Percentiles rank a stretch among this genome's conserved stretches.
Conservation (phyloP, 805 yeast species). For the Myxozyma neotropica region DNA sequence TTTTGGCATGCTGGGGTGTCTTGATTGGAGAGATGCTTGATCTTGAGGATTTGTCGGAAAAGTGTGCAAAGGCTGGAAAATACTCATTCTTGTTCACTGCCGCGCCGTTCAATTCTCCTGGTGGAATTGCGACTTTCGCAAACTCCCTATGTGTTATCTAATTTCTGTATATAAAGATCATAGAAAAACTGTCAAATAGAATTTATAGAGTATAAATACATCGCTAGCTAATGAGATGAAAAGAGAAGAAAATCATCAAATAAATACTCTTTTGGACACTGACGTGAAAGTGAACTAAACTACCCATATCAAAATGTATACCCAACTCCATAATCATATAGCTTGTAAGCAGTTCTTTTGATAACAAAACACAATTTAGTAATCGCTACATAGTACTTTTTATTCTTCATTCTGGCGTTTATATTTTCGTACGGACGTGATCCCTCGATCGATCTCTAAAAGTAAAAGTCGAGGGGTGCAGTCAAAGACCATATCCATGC, state of each 20-base stretch:
- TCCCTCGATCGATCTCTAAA: too few species aligned
- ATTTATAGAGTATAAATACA: too few species aligned
- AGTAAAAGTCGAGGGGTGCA: background rate
- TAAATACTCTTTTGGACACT: too few species aligned
- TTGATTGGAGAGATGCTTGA: slow-evolving; percentile 45
- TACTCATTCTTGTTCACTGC: slow-evolving; percentile 42
- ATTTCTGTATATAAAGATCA: background rate
- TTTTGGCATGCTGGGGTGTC: slow-evolving; percentile 44
- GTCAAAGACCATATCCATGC: slow-evolving; percentile 28
- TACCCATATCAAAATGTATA: too few species aligned
- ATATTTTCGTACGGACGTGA: too few species aligned
- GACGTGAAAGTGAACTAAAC: too few species aligned
- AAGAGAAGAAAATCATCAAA: too few species aligned
- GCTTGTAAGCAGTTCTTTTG: too few species aligned
- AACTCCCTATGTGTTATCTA: slow-evolving; percentile 51
- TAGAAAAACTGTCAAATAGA: background rate
- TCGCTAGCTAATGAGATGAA: too few species aligned
- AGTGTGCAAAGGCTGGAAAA: slow-evolving; percentile 38
- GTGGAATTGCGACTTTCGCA: slow-evolving; percentile 45
- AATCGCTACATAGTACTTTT: too few species aligned
- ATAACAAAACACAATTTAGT: too few species aligned
- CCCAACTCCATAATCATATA: too few species aligned
- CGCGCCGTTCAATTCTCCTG: slow-evolving; percentile 43
- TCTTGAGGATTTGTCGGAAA: slow-evolving; percentile 39
- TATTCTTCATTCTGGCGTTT: background rate